phyloP scores from a whole-genome alignment of 2,329 filamentous ascomycete species.

The Colletotrichum sp. region DNA sequence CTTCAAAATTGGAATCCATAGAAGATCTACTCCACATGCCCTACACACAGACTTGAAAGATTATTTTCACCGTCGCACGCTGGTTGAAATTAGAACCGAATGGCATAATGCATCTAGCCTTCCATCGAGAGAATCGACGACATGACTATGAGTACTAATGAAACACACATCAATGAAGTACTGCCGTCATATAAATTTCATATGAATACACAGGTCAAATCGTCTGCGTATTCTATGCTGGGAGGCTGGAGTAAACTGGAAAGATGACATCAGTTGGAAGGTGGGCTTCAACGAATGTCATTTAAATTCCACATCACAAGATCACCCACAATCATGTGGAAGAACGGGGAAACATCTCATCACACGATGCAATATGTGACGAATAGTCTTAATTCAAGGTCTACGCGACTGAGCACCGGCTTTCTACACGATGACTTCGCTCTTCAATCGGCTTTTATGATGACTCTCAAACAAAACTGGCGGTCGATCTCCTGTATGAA shows the following conservation, averaged over 20 bases:
- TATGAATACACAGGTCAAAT: fast-evolving
- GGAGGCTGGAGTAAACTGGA: neutral
- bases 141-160: neutral
- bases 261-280: neutral
- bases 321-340: neutral
- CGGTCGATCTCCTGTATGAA: neutral
- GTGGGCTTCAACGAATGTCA: neutral
- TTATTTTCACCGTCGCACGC: no score
- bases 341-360: fast-evolving
- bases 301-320: neutral
- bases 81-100: neutral
- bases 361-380: neutral
- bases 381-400: neutral
- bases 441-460: neutral
- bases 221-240: neutral
- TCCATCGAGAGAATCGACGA: neutral
- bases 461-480: neutral
- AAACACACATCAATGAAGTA: no score
- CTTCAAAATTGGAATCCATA: neutral
- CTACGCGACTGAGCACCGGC: neutral
- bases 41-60: neutral
- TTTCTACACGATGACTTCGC: neutral
- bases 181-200: neutral
- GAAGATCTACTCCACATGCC: neutral
- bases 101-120: neutral